Evolutionary conservation across 2,329 filamentous ascomycete species (phyloP), one percentile per base, ranked within the genome.

Genomic region (Xylaria sp.): DNA sequence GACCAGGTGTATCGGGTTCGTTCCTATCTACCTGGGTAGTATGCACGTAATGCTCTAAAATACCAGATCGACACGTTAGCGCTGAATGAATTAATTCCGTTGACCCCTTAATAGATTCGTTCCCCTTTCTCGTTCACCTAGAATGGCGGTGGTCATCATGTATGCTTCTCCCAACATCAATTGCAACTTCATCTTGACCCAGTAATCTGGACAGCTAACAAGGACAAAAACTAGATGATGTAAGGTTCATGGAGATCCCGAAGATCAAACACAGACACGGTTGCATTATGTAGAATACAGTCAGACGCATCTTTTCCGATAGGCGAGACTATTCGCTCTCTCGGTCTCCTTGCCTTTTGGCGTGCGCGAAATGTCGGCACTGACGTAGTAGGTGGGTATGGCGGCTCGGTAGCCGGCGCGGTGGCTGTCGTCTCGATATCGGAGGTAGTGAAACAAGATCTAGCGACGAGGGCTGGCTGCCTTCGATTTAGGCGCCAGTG

Each of bases 401-500:
- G 36, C 38, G 29, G 51, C 33, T 68, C 55, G 66, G 66, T 57
- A 68, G 31, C 36, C 63, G 55, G 57, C 53, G 38, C 36, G 53
- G 39, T 42, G 50, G 53, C 49, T 42, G 50, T 49, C 39, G 42
- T 66, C 54, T 68, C 49, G 44, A 66, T 44, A 63, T 56, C 39
- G 54, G 54, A 63, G 58, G 54, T 33, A 58, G 39, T 50, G 33
- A 61, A 45, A 61, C 49, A 53, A 33, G 15, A 27, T 20, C 49
- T 25, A 17, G 13, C 36, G 29, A 33, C 53, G 22, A 58, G 22
- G 29, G 22, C n/a, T 38, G 7, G 55, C 53, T n/a, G 36, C 36
- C 63, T 63, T 54, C 50, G 42, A 20, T 51, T 66, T 63, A 31
- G 59, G 66, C 55, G 31, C 38, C 63, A 63, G 45, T 65, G 62